Evolutionary conservation across 495 filamentous ascomycete species (phyloP), one percentile per base, ranked within the genome.

Genomic region (Rusavskia elegans): DNA sequence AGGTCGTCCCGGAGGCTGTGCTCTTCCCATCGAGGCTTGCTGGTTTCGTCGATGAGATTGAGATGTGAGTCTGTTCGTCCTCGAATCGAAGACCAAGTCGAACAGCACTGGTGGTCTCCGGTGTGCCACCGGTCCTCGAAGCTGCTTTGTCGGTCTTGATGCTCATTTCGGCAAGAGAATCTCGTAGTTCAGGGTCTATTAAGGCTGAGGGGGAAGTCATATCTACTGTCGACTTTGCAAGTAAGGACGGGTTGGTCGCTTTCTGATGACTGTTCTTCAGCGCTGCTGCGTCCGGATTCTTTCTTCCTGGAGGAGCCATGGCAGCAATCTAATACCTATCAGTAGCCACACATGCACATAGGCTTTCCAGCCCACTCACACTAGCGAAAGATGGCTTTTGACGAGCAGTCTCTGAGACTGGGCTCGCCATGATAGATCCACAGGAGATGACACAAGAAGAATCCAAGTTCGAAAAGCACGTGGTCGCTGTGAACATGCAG

Each of bases 21-120:
- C 88, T 95, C 66, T 94, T 95, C 27, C 84, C 87, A 61, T 94
- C 88, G 17, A 93, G 71, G 59, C 87, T 95, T 42, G 86, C 82
- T 37, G 85, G 83, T 64, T 93, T 95, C 4, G 81, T 88, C 7
- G 81, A 89, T 62, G 70, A 90, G 59, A 65, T 87, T 58, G 63
- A 89, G 68, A 74, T 71, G 69, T 73, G 87, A 67, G 75, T 93
- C 67, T 67, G 70, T 53, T 75, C 71, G 59, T 77, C 74, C 48
- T 77, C 74, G 17, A 53, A 50, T 46, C 48, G 53, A 39, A 59
- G 52, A 27, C 55, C 59, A 20, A 48, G 50, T 51, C 59, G 49
- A 48, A 41, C 56, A 36, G 40, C 49, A 35, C 51, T 58, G 30
- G 48, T 41, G 49, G 55, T 55, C 27, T 61, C 59, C 32, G 53